A percentile compares a stretch with the other conserved stretches of the same genome.
These are phyloP conservation scores for Globisporangium perplexum DNA, from an alignment of 352 stramenopile species.

Conservation along the genomic window DNA sequence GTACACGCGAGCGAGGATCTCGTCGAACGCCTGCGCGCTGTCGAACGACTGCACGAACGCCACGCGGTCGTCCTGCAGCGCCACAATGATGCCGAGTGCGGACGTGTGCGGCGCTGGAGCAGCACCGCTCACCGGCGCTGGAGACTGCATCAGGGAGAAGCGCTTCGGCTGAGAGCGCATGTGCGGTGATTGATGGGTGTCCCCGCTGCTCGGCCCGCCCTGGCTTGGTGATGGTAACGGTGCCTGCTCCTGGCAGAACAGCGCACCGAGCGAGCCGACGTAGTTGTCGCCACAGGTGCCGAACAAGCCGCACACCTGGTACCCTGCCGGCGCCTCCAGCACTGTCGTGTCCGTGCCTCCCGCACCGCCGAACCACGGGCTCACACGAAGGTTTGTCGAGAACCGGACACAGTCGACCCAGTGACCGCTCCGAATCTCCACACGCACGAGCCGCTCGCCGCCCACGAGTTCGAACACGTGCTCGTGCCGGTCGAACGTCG, in stretches of 20 bases:
- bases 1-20: slow-evolving; percentile 24
- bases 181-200: not conserved
- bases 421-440: slow-evolving; percentile 40
- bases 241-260: slow-evolving; percentile 13
- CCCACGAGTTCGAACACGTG: slow-evolving; percentile 40
- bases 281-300: slow-evolving; percentile 27
- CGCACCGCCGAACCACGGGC: slow-evolving; percentile 41
- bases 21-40: slow-evolving; percentile 20
- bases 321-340: slow-evolving; percentile 21
- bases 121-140: not conserved
- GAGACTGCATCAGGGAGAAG: slow-evolving; percentile 8
- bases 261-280: slow-evolving; percentile 28
- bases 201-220: not conserved
- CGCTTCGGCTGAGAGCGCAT: not conserved
- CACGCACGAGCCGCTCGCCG: slow-evolving; percentile 28
- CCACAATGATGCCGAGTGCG: slow-evolving; percentile 18
- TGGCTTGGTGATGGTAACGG: not conserved
- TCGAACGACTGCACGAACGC: slow-evolving; percentile 29
- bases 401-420: slow-evolving; percentile 52
- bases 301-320: slow-evolving; percentile 34
- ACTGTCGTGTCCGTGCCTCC: slow-evolving; percentile 18
- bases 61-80: slow-evolving; percentile 9
- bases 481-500: slow-evolving; percentile 23
- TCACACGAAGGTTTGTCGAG: slow-evolving; percentile 32
- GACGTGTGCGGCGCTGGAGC: not conserved